Base-by-base conservation (phyloP, 1,284 basidiomycete species). In the Leccinum angustisporum region DNA sequence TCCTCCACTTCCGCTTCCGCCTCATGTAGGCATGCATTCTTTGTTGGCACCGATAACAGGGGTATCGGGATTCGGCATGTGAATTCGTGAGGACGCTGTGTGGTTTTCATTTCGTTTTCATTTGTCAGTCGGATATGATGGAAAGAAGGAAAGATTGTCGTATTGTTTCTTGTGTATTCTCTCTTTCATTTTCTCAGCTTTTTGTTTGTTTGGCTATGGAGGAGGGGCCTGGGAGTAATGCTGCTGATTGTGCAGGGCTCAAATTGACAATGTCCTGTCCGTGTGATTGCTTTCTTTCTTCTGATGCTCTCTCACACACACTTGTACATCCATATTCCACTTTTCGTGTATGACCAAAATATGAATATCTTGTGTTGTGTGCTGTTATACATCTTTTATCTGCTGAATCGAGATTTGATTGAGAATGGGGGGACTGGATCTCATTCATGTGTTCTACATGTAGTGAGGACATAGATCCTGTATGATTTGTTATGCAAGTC, bases 51-150 rank as follows among this genome's bases (percentile, higher is more conserved):
- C n/a, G n/a, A n/a, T n/a, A n/a, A n/a, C n/a, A n/a, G n/a, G n/a
- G n/a, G n/a, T n/a, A n/a, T n/a, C n/a, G n/a, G 69, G 21, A 73
- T 70, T 71, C 58, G 70, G 50, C 69, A 70, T 38, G 68, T 63
- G 30, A 70, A 55, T 33, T 70, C 70, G 69, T 70, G 64, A 70
- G 54, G 8, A 40, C 36, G 21, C 21, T 25, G 21, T 25, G 3
- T 3, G 21, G 21, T 25, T 2, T 3, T 25, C 21, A 25, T 25
- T 25, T 25, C 21, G 3, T 40, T n/a, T 9, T 18, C 2, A 4
- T 43, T 43, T 5, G n/a, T 43, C n/a, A 9, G n/a, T 43, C 16
- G 9, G n/a, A 43, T 18, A 18, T 3, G 5, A 27, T 14, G 21
- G 8, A 25, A 13, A 11, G 25, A 27, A 9, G 48, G 25, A 21